Base-by-base conservation (phyloP, 805 yeast species). In the Metschnikowia reukaufii region DNA sequence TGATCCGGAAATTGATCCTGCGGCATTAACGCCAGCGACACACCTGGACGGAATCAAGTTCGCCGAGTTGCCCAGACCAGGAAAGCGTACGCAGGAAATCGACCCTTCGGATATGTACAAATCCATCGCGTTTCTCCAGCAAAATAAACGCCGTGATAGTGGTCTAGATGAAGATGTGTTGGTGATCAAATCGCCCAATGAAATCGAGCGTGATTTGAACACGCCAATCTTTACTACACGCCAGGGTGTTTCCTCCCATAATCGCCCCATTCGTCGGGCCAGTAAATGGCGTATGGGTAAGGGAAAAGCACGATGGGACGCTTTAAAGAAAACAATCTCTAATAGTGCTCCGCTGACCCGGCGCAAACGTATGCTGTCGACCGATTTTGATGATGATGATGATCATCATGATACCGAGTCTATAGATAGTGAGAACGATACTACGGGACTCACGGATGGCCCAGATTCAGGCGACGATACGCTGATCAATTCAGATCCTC, bases 91-190 rank as follows among this genome's bases (percentile, higher is more conserved):
- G 6, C 55, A 60, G 36, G 70, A 68, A 31, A 50, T 87, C 10
- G 83, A 85, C 29, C 96, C 97, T 1, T 79, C 85, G 40, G 97
- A 91, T 60, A 84, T 90, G 82, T 84, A 75, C 62, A 75, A 84
- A 70, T 89, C 96, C 3, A 85, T 90, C 55, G 83, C 89, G 35
- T 82, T 90, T 84, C 70, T 91, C 68, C 85, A 85, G 55, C 29
- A 40, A 18, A 75, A 74, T 46, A 68, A 66, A n/a, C 64, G 19
- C 61, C 63, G 33, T 57, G 60, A 50, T 41, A 49, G 52, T 37
- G 55, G 49, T 29, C 44, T 48, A 30, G 81, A 83, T 31, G 95
- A 92, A 0, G 94, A 92, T 4, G 90, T 92, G 1, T 65, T 89
- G 30, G 81, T 84, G 6, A 84, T 90, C 36, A 77, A 77, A 49